phyloP scores from a whole-genome alignment of 2,329 filamentous ascomycete species.

The Fusarium sp. region DNA sequence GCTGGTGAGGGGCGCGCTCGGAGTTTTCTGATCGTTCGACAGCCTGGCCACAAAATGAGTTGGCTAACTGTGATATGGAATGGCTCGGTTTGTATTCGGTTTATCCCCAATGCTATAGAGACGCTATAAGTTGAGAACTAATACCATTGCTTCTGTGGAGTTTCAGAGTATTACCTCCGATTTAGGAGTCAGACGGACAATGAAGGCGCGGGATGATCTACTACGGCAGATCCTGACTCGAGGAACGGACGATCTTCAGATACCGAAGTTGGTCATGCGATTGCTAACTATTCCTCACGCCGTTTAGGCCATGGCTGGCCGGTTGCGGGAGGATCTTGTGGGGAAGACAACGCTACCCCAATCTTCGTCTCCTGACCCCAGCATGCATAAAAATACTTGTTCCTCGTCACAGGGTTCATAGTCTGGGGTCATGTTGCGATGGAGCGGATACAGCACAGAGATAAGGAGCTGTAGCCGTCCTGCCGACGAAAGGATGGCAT shows the following conservation, averaged over 20 bases:
- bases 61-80: background rate
- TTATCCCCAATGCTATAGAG: conserved; percentile 4
- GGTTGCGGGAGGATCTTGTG: conserved; percentile 36
- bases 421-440: conserved; percentile 41
- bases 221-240: conserved; percentile 34
- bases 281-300: conserved; percentile 10
- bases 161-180: conserved; percentile 19
- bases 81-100: conserved; percentile 15
- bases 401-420: conserved; percentile 39
- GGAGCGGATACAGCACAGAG: conserved; percentile 19
- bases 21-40: background rate
- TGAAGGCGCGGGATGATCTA: conserved; percentile 23
- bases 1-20: background rate
- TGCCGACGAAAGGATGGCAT: conserved; percentile 9
- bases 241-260: conserved; percentile 28
- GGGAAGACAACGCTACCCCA: conserved; percentile 45
- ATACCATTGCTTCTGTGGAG: conserved; percentile 12
- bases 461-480: conserved; percentile 36
- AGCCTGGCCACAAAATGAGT: conserved; percentile 13
- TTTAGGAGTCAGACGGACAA: conserved; percentile 20
- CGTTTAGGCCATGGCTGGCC: conserved; percentile 19
- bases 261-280: conserved; percentile 15
- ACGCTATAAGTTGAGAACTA: conserved; percentile 4
- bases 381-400: conserved; percentile 39
- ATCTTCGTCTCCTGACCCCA: conserved; percentile 32